Evolutionary conservation across 2,329 filamentous ascomycete genomes (phyloP).

Genomic region (Apiospora marii): DNA sequence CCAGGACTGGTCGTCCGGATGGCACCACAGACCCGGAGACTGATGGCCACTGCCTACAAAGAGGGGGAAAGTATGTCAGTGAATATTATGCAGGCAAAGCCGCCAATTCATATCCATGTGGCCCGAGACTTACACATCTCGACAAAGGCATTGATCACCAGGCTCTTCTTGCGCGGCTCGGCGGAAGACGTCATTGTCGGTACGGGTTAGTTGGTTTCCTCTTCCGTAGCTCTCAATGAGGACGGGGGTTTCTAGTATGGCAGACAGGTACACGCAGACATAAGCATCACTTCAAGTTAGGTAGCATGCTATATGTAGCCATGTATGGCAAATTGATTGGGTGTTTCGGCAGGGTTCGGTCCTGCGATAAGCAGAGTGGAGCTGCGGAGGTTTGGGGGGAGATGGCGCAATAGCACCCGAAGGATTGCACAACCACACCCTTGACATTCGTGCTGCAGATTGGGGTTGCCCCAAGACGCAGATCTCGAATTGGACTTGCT

Average conservation of each 20-base stretch:
- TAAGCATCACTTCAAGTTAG: background rate
- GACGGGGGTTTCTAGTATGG: accelerated
- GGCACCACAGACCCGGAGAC: slow-evolving; percentile 47
- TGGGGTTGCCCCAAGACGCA: background rate
- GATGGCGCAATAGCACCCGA: slow-evolving; percentile 13
- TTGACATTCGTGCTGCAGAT: background rate
- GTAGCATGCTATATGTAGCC: background rate
- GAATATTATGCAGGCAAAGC: too few relatives aligned
- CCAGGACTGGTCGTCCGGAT: slow-evolving; percentile 65
- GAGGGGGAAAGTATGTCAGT: background rate
- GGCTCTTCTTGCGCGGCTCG: slow-evolving; percentile 25
- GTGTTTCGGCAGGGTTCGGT: background rate
- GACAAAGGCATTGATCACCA: slow-evolving; percentile 30
- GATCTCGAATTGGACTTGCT: background rate
- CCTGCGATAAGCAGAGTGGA: slow-evolving; percentile 9
- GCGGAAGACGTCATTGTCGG: background rate
- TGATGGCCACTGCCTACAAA: slow-evolving; percentile 27
- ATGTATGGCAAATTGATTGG: background rate
- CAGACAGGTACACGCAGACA: background rate
- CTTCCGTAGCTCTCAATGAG: background rate
- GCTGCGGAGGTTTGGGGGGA: background rate
- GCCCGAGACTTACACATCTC: slow-evolving; percentile 24
- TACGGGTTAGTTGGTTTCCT: background rate
- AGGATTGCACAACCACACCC: slow-evolving; percentile 11
- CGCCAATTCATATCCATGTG: background rate